Conservation (phyloP, 768 basidiomycete species). For the Panaeolus cyanescens region DNA sequence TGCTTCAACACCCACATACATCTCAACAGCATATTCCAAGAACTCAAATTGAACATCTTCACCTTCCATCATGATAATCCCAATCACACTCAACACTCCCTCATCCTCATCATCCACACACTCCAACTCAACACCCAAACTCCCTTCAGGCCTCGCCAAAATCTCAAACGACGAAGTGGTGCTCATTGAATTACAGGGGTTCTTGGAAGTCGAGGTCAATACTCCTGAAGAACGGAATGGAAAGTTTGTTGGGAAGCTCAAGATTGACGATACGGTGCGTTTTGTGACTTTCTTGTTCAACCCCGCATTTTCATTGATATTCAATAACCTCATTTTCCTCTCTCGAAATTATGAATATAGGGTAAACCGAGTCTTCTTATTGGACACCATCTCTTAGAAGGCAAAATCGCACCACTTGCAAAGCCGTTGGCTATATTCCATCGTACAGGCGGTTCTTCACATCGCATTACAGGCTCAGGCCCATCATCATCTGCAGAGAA, state of each 20-base stretch:
- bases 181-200: constrained; percentile 87
- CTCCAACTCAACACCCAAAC: constrained; percentile 36
- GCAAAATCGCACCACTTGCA: constrained; percentile 71
- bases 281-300: neutral
- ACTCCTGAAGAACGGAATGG: constrained; percentile 57
- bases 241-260: constrained; percentile 77
- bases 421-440: constrained; percentile 84
- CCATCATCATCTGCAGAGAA: neutral
- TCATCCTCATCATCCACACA: constrained; percentile 29
- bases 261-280: constrained; percentile 63
- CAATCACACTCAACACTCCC: constrained; percentile 43
- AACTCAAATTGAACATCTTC: no score
- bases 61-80: constrained; percentile 68
- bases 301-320: neutral
- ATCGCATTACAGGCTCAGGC: neutral
- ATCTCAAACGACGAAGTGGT: constrained; percentile 81
- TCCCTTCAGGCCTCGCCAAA: constrained; percentile 66
- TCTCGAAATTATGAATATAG: constrained; percentile 42
- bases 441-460: constrained; percentile 23
- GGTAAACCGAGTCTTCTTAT: constrained; percentile 79
- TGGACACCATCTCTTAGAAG: constrained; percentile 91
- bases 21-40: no score
- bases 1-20: no score
- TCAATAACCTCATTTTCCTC: no score
- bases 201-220: constrained; percentile 65